Conservation (phyloP, 2,329 filamentous ascomycete species). For the Pseudocercospora musae region DNA sequence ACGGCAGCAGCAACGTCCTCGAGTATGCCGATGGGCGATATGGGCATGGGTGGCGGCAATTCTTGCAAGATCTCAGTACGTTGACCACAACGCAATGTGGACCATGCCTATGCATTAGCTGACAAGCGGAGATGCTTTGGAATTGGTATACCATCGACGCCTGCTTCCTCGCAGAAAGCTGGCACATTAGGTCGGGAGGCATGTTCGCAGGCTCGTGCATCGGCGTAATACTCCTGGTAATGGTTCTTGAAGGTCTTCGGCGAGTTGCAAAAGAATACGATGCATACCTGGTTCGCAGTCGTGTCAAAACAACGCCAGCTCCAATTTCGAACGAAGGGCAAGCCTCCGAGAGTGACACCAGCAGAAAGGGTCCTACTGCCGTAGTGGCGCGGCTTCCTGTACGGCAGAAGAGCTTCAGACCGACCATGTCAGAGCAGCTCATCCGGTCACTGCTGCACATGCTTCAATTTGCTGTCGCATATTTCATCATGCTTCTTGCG, state of each 20-base stretch:
- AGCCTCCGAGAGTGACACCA: slow-evolving; percentile 5
- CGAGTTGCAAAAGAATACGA: slow-evolving; percentile 71
- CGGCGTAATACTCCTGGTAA: slow-evolving; percentile 70
- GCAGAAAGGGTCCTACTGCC: neutral
- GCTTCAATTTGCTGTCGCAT: slow-evolving; percentile 69
- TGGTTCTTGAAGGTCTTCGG: slow-evolving; percentile 69
- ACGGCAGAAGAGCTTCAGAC: slow-evolving; percentile 38
- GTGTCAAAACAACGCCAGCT: neutral
- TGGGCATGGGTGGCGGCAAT: slow-evolving; percentile 22
- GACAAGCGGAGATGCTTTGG: slow-evolving; percentile 66
- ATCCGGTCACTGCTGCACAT: slow-evolving; percentile 66
- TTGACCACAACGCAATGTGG: neutral
- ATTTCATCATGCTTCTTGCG: slow-evolving; percentile 68
- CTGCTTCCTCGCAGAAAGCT: slow-evolving; percentile 66
- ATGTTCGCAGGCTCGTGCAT: slow-evolving; percentile 81
- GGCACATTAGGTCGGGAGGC: slow-evolving; percentile 66
- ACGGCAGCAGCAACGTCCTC: slow-evolving; percentile 16
- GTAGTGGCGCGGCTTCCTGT: neutral
- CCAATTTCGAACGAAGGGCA: neutral
- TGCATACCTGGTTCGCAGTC: slow-evolving; percentile 33
- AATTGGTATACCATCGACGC: slow-evolving; percentile 72
- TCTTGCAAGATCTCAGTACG: slow-evolving; percentile 42
- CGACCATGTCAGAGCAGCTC: slow-evolving; percentile 63
- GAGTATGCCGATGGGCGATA: slow-evolving; percentile 24
- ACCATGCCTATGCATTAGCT: neutral